phyloP scores from a whole-genome alignment of 768 basidiomycete genomes.

The Cubamyces lactineus region DNA sequence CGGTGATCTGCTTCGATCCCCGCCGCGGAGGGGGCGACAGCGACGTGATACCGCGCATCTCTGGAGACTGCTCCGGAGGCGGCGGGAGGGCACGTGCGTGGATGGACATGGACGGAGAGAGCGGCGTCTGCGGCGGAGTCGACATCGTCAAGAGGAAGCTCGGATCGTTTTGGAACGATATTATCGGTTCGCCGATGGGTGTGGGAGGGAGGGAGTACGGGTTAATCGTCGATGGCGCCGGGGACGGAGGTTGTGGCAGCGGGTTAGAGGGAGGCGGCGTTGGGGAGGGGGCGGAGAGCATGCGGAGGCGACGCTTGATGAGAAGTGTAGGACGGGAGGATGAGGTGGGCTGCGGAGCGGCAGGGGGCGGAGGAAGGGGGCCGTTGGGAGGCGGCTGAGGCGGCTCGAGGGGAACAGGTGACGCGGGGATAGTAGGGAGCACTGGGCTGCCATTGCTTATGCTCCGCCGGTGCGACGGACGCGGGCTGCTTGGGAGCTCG shows the following conservation, averaged over 20 bases:
- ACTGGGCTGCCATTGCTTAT: constrained; percentile 32
- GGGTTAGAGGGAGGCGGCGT: constrained; percentile 33
- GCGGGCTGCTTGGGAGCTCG: constrained; percentile 37
- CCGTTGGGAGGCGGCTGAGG: constrained; percentile 50
- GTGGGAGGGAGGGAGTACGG: constrained; percentile 38
- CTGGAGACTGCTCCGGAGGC: constrained; percentile 35
- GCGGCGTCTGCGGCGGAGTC: constrained; percentile 48
- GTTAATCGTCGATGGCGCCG: constrained; percentile 36
- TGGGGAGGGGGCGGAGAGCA: constrained; percentile 62
- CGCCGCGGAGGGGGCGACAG: constrained; percentile 69
- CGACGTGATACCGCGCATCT: constrained; percentile 46
- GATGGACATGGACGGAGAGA: constrained; percentile 28
- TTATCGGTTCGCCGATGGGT: constrained; percentile 72
- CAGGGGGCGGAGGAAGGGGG: constrained; percentile 42
- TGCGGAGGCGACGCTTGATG: constrained; percentile 66
- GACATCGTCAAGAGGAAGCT: constrained; percentile 59
- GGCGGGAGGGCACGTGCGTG: constrained; percentile 26
- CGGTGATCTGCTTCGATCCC: constrained; percentile 52
- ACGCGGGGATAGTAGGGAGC: constrained; percentile 49
- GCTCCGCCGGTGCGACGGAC: constrained; percentile 29
- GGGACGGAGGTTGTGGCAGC: constrained; percentile 31
- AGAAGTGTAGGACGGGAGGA: constrained; percentile 20
- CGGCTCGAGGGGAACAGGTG: constrained; percentile 44
- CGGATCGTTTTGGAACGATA: constrained; percentile 52
- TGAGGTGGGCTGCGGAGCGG: constrained; percentile 14